Conservation (phyloP, 2,329 filamentous ascomycete genomes). For the Xylariaceae sp. region DNA sequence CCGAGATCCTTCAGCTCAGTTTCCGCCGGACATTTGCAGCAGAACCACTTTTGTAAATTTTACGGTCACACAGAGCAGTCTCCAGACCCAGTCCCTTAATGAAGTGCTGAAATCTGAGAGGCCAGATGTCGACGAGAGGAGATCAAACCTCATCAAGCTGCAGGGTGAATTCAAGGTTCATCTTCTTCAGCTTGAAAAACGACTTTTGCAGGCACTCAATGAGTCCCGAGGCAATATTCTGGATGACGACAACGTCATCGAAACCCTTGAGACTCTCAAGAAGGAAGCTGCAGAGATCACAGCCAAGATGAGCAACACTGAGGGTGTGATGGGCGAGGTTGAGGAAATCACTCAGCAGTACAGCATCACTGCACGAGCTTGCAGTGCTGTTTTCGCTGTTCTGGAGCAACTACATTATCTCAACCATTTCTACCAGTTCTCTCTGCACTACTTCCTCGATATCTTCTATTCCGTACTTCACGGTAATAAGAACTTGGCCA, state of each 20-base stretch:
- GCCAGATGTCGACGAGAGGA: slow-evolving; percentile 92
- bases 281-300: slow-evolving; percentile 96
- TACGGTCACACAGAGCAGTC: slow-evolving; percentile 96
- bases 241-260: slow-evolving; percentile 96
- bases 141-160: slow-evolving; percentile 96
- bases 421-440: slow-evolving; percentile 99
- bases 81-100: slow-evolving; percentile 96
- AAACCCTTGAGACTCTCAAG: slow-evolving; percentile 96
- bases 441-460: slow-evolving; percentile 93
- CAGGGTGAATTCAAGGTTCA: slow-evolving; percentile 99
- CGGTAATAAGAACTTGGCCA: slow-evolving; percentile 67
- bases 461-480: slow-evolving; percentile 93
- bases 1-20: slow-evolving; percentile 89
- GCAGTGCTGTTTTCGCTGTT: slow-evolving; percentile 95
- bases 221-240: slow-evolving; percentile 97
- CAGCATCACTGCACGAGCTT: slow-evolving; percentile 86
- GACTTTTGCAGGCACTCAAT: slow-evolving; percentile 88
- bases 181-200: slow-evolving; percentile 90
- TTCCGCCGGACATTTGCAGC: slow-evolving; percentile 95
- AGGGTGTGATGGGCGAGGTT: slow-evolving; percentile 97
- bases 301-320: slow-evolving; percentile 91
- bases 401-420: slow-evolving; percentile 96
- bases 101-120: slow-evolving; percentile 97
- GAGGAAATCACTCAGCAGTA: slow-evolving; percentile 95
- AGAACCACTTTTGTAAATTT: slow-evolving; percentile 99